These are phyloP conservation scores for Gentiana macrophylla DNA, from an alignment of 257 asterid species.

Conservation along the genomic window DNA sequence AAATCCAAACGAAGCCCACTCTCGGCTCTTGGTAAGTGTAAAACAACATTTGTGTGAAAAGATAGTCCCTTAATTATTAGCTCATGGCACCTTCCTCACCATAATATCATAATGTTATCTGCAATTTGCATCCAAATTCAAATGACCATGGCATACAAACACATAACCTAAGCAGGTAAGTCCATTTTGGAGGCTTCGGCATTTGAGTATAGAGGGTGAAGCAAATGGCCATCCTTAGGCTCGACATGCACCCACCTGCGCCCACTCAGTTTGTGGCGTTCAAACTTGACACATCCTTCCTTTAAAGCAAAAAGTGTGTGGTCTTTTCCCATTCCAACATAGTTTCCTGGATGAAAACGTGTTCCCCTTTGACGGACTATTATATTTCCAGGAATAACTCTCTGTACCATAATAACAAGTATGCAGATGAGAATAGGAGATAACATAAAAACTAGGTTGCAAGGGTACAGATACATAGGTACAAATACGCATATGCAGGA, in stretches of 20 bases:
- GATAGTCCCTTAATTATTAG: no score
- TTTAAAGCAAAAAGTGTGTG: constrained; percentile 83
- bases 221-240: constrained; percentile 69
- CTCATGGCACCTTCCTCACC: no score
- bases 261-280: constrained; percentile 57
- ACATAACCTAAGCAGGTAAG: constrained; percentile 28
- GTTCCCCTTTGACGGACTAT: constrained; percentile 96
- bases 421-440: constrained; percentile 1
- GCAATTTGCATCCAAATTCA: no score
- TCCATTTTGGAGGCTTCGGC: constrained; percentile 30
- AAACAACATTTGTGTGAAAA: no score
- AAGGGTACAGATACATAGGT: neutral
- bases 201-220: constrained; percentile 58
- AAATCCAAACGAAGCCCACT: no score
- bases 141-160: no score
- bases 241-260: constrained; percentile 96
- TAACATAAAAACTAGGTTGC: neutral
- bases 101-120: no score
- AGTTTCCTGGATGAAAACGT: constrained; percentile 82
- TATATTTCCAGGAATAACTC: constrained; percentile 83
- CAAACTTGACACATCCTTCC: constrained; percentile 84
- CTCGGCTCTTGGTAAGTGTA: no score
- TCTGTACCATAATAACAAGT: constrained; percentile 27
- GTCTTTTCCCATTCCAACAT: constrained; percentile 80
- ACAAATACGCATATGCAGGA: neutral